These are phyloP conservation scores for Solanum sparsipilum DNA, from an alignment of 257 asterid genomes.

Conservation along the genomic window DNA sequence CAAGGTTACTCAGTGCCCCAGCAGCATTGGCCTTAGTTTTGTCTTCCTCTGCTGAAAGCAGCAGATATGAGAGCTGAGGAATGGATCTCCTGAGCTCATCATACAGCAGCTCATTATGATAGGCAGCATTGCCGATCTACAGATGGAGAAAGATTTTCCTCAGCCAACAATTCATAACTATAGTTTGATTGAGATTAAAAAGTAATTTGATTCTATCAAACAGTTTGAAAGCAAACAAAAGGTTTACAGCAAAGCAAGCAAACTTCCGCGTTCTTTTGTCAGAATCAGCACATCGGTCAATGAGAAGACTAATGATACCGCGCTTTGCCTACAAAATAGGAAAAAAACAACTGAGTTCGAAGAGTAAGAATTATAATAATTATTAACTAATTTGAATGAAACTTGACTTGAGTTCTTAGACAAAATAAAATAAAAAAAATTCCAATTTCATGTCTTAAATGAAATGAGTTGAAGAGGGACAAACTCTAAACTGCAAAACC, in stretches of 20 bases:
- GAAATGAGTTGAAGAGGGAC: background rate
- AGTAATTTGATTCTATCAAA: background rate
- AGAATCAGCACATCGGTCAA: constrained; percentile 86
- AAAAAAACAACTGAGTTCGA: background rate
- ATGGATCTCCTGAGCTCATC: constrained; percentile 83
- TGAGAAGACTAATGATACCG: constrained; percentile 49
- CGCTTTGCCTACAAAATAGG: constrained; percentile 50
- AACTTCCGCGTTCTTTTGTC: constrained; percentile 89
- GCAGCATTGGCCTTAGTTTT: constrained; percentile 99
- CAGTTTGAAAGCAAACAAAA: background rate
- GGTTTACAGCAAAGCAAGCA: constrained; percentile 94
- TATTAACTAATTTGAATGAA: too few species aligned
- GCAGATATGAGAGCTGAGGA: constrained; percentile 70
- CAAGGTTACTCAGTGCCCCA: constrained; percentile 95
- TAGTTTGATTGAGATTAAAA: background rate
- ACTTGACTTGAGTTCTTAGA: too few species aligned
- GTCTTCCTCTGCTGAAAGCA: constrained; percentile 83
- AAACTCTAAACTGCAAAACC: background rate
- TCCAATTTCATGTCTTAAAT: too few species aligned
- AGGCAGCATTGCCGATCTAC: constrained; percentile 98
- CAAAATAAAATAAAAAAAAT: too few species aligned
- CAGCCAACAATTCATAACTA: background rate
- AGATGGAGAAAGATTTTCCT: constrained; percentile 11
- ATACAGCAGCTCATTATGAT: constrained; percentile 75
- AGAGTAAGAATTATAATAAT: background rate